These are phyloP conservation scores for Ophioceras dolichostomum DNA, from an alignment of 2,329 filamentous ascomycete genomes.

Conservation along the genomic window DNA sequence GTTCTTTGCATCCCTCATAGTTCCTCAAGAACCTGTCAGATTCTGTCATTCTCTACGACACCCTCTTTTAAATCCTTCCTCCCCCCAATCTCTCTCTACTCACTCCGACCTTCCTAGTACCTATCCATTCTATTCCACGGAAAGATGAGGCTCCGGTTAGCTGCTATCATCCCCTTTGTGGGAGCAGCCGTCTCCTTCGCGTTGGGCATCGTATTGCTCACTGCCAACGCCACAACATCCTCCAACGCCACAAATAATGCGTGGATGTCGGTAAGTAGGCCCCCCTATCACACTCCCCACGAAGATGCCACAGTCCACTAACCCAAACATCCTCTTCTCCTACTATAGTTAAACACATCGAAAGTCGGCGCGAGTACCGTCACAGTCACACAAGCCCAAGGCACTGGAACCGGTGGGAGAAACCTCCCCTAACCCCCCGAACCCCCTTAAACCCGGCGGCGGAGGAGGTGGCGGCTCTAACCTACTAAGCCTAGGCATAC, in stretches of 20 bases:
- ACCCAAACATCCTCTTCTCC: too few species aligned
- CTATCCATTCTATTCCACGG: too few species aligned
- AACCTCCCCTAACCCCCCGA: too few species aligned
- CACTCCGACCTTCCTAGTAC: too few species aligned
- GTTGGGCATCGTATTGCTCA: constrained; percentile 1
- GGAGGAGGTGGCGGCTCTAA: too few species aligned
- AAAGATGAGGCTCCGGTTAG: background rate
- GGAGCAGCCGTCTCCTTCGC: constrained; percentile 3
- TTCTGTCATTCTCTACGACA: too few species aligned
- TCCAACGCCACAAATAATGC: background rate
- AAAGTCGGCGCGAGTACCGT: background rate
- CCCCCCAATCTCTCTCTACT: too few species aligned
- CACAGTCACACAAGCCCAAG: background rate
- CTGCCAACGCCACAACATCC: background rate
- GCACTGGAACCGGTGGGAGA: background rate
- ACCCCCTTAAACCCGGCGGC: too few species aligned
- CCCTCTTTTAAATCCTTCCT: too few species aligned
- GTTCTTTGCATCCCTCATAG: too few species aligned
- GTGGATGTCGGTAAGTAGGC: background rate
- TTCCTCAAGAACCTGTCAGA: too few species aligned
- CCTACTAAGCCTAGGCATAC: too few species aligned
- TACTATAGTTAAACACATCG: constrained; percentile 3
- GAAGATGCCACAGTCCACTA: background rate
- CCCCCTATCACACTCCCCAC: background rate
- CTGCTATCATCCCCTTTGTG: background rate